Conservation (phyloP, 2,329 filamentous ascomycete genomes). For the Fusarium setosum region DNA sequence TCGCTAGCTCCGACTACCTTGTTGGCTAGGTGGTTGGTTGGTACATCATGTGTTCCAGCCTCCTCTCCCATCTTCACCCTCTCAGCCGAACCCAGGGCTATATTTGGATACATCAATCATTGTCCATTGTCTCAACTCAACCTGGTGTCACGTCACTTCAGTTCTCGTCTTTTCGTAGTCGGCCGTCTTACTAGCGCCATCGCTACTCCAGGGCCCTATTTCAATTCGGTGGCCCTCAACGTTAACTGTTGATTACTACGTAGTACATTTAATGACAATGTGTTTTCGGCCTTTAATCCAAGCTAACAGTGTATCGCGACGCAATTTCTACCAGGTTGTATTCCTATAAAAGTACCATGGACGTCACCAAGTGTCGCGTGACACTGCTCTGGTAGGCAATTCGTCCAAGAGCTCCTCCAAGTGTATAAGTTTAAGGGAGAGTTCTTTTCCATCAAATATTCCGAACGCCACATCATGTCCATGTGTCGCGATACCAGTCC, state of each 20-base stretch:
- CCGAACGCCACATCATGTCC: constrained; percentile 21
- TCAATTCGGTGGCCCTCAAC: too few species aligned
- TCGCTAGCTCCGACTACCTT: constrained; percentile 1
- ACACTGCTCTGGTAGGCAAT: not conserved
- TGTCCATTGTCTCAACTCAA: too few species aligned
- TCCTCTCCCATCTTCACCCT: not conserved
- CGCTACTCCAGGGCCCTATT: not conserved
- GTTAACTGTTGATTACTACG: too few species aligned
- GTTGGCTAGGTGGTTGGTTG: not conserved
- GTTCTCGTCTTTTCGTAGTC: too few species aligned
- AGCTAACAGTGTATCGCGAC: too few species aligned
- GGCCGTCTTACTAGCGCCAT: constrained; percentile 2
- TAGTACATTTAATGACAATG: too few species aligned
- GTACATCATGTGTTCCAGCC: not conserved
- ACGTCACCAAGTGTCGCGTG: not conserved
- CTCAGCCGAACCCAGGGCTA: too few species aligned
- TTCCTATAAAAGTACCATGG: not conserved
- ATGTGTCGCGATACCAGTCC: constrained; percentile 2
- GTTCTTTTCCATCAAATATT: not conserved
- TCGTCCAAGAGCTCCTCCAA: not conserved
- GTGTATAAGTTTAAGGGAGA: not conserved
- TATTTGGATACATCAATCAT: too few species aligned
- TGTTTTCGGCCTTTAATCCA: too few species aligned
- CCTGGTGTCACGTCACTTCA: too few species aligned
- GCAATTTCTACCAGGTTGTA: too few species aligned